Evolutionary conservation across 169 alveolate species (phyloP).

Genomic region (Cryptosporidium bovis): DNA sequence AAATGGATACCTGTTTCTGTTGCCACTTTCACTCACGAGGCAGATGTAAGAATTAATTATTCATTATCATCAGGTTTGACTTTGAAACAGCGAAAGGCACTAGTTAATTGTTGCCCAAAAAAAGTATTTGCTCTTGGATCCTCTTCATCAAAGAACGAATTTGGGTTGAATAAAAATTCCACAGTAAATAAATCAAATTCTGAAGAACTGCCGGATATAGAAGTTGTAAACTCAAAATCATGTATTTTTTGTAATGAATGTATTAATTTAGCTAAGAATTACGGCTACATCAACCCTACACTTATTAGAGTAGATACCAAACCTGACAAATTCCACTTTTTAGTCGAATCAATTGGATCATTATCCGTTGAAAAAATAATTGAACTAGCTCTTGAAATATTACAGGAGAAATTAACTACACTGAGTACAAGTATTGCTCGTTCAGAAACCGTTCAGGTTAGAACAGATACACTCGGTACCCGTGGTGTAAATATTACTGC

Average conservation of each 20-base stretch:
- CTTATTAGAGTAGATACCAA: conserved; percentile 77
- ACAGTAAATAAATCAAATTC: conserved; percentile 54
- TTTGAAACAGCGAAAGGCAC: conserved; percentile 82
- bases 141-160: conserved; percentile 77
- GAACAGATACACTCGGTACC: conserved; percentile 34
- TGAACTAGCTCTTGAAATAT: conserved; percentile 86
- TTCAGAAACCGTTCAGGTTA: conserved; percentile 62
- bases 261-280: conserved; percentile 59
- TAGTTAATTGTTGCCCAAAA: conserved; percentile 91
- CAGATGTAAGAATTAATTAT: conserved; percentile 84
- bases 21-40: conserved; percentile 85
- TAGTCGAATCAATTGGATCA: conserved; percentile 93
- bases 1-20: conserved; percentile 97
- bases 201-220: conserved; percentile 68
- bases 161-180: conserved; percentile 35
- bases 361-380: conserved; percentile 93
- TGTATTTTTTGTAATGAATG: conserved; percentile 93
- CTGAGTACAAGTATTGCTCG: conserved; percentile 60
- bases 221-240: conserved; percentile 75
- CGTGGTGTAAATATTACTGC: conserved; percentile 53
- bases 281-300: conserved; percentile 59
- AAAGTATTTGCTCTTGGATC: conserved; percentile 83
- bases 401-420: conserved; percentile 83
- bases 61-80: conserved; percentile 80
- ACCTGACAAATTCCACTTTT: conserved; percentile 84